Conservation (phyloP, 495 filamentous ascomycete species). For the Choiromyces venosus region DNA sequence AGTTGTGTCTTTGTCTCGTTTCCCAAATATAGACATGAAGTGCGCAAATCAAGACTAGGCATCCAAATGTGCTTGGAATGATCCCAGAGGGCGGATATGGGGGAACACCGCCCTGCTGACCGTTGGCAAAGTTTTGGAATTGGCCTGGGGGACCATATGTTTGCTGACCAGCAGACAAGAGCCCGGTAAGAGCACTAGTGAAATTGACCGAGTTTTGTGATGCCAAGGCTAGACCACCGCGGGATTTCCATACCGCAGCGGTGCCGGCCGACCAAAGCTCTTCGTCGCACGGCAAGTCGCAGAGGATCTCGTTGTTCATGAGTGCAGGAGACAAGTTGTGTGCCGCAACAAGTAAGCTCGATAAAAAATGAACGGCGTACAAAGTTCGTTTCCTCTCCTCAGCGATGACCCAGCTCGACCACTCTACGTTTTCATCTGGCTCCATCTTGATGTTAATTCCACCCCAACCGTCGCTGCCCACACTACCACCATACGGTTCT, state of each 20-base stretch:
- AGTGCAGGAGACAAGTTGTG: constrained; percentile 88
- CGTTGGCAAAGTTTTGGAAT: constrained; percentile 34
- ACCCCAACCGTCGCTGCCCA: constrained; percentile 49
- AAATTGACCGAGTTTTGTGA: constrained; percentile 66
- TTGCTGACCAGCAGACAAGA: constrained; percentile 53
- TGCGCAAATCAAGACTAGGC: constrained; percentile 87
- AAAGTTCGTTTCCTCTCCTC: constrained; percentile 94
- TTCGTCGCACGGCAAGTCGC: constrained; percentile 91
- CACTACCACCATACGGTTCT: constrained; percentile 47
- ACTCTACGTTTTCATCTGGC: constrained; percentile 70
- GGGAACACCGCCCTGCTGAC: constrained; percentile 38
- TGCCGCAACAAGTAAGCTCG: constrained; percentile 82
- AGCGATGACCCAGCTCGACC: constrained; percentile 78
- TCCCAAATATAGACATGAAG: constrained; percentile 99
- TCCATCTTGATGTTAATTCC: constrained; percentile 47
- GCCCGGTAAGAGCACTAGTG: constrained; percentile 66
- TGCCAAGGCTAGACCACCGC: constrained; percentile 62
- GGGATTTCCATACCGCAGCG: constrained; percentile 67
- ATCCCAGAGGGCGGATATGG: constrained; percentile 45
- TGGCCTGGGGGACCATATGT: constrained; percentile 45
- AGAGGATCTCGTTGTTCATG: constrained; percentile 87
- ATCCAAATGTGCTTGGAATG: constrained; percentile 89
- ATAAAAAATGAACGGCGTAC: constrained; percentile 83
- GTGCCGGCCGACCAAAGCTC: constrained; percentile 83
- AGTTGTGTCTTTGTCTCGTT: constrained; percentile 83